Percentiles rank a stretch among this genome's conserved stretches.
Evolutionary conservation across 225 moss, liverwort and hornwort species (phyloP).

Genomic region (Polytrichum formosum): DNA sequence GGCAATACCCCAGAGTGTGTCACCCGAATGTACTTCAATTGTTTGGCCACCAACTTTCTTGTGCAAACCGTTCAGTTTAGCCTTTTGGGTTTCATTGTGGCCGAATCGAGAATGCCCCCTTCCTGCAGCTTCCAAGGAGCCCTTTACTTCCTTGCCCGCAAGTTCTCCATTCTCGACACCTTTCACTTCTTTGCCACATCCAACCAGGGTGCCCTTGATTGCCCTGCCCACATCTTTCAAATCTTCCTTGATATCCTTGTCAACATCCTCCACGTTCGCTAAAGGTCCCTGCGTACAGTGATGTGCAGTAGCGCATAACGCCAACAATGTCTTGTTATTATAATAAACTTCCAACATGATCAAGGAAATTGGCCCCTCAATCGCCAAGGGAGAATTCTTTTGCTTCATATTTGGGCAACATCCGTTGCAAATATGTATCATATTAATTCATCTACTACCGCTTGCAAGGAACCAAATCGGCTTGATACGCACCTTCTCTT

Average conservation of each 20-base stretch:
- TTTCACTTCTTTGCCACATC: neutral
- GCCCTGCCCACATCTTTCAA: no score
- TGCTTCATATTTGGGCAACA: no score
- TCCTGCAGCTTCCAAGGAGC: slow-evolving; percentile 27
- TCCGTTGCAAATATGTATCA: no score
- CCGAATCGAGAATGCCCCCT: slow-evolving; percentile 25
- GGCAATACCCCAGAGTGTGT: slow-evolving; percentile 54
- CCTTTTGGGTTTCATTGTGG: slow-evolving; percentile 9
- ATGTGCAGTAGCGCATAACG: neutral
- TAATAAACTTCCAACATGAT: neutral
- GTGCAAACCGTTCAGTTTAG: neutral
- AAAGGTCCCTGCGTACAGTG: neutral
- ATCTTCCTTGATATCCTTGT: slow-evolving; percentile 15
- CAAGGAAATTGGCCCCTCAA: neutral
- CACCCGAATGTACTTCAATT: slow-evolving; percentile 36
- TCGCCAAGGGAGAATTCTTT: neutral
- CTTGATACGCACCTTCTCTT: slow-evolving; percentile 4
- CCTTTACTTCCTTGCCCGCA: neutral
- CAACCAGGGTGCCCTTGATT: neutral
- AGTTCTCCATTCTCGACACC: neutral
- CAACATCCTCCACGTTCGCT: slow-evolving; percentile 17
- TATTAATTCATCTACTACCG: no score
- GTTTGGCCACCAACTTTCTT: slow-evolving; percentile 30
- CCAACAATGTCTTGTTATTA: neutral
- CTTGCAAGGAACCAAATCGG: no score